A percentile compares a stretch with the other conserved stretches of the same genome.
Conservation (phyloP, 306 rosid species). For the Glycine tomentella region DNA sequence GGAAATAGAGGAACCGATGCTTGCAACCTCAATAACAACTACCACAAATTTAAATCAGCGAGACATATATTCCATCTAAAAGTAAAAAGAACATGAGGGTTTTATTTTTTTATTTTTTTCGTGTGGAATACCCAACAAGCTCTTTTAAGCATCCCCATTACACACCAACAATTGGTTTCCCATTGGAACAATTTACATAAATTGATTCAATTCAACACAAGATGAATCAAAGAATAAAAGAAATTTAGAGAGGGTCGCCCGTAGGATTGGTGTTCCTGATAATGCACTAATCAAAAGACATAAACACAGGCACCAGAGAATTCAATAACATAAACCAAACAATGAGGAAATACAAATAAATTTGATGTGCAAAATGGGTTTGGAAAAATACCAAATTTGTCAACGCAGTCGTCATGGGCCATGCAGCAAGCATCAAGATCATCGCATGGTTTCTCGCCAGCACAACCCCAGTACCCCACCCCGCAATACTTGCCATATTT, state of each 20-base stretch:
- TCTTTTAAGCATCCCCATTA: neutral
- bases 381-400: slow-evolving; percentile 53
- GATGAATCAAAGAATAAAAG: neutral
- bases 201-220: neutral
- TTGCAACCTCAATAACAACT: neutral
- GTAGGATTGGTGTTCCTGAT: too few species aligned
- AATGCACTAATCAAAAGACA: too few species aligned
- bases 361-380: neutral
- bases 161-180: neutral
- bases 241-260: neutral
- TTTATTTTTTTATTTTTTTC: too few species aligned
- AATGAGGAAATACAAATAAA: neutral
- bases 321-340: neutral
- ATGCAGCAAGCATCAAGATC: slow-evolving; percentile 93
- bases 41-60: neutral
- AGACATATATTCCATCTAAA: too few species aligned
- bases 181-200: slow-evolving; percentile 17
- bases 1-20: neutral
- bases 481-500: slow-evolving; percentile 93
- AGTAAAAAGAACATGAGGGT: too few species aligned
- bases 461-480: slow-evolving; percentile 80
- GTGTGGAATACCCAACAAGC: neutral
- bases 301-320: too few species aligned
- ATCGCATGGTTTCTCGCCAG: slow-evolving; percentile 89
- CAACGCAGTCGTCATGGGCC: slow-evolving; percentile 82